Conservation (phyloP, 139 green algal genomes). For the Gonium pectorale region DNA sequence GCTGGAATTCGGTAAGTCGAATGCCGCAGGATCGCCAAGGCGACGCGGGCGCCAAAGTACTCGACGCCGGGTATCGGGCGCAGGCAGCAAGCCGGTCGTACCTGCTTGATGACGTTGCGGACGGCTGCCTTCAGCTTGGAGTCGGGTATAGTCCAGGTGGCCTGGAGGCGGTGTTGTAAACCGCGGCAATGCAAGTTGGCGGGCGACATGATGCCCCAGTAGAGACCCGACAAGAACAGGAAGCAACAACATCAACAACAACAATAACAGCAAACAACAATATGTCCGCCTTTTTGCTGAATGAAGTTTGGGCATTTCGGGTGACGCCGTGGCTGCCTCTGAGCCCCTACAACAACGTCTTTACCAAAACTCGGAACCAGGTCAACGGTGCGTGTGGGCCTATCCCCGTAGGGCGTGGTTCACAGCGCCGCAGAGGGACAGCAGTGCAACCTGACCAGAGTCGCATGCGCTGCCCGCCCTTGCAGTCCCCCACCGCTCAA, state of each 20-base stretch:
- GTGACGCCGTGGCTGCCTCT: background rate
- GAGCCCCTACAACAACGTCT: background rate
- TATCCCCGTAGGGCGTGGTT: background rate
- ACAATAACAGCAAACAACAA: background rate
- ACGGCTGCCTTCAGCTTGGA: slow-evolving; percentile 52
- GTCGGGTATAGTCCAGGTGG: slow-evolving; percentile 64
- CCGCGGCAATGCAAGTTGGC: background rate
- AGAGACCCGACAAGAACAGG: too few species aligned
- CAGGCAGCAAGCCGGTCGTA: too few species aligned
- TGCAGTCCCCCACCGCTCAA: background rate
- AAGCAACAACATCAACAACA: background rate
- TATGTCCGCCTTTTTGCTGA: background rate
- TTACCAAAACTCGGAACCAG: background rate
- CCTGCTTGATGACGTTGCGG: slow-evolving; percentile 56
- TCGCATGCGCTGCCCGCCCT: background rate
- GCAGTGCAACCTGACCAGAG: background rate
- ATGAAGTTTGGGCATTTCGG: too few species aligned
- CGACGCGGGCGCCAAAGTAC: too few species aligned
- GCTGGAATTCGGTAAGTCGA: background rate
- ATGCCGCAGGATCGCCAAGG: background rate
- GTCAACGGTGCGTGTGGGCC: background rate
- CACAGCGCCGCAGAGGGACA: background rate
- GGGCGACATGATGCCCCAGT: too few species aligned
- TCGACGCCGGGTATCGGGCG: too few species aligned
- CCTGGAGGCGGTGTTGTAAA: background rate